A percentile compares a stretch with the other conserved stretches of the same genome.
These are phyloP conservation scores for Trametes punicea DNA, from an alignment of 768 basidiomycete species.

Conservation along the genomic window DNA sequence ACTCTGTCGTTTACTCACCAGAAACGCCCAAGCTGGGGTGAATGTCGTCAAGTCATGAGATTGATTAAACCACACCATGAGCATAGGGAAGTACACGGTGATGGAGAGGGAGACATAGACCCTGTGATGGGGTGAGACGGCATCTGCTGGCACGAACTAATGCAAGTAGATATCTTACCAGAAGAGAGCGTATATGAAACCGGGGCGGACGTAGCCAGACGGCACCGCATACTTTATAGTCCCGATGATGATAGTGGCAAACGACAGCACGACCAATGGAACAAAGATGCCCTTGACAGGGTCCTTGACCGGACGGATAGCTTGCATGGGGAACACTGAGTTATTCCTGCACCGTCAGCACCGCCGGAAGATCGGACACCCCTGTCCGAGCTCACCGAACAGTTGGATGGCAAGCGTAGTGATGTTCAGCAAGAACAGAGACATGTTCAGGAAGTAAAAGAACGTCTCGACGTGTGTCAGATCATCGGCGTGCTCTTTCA, in stretches of 20 bases:
- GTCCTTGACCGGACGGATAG: slow-evolving; percentile 40
- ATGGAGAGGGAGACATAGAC: slow-evolving; percentile 39
- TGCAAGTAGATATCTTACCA: slow-evolving; percentile 34
- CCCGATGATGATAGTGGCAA: slow-evolving; percentile 48
- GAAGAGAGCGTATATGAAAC: slow-evolving; percentile 41
- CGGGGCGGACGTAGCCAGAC: slow-evolving; percentile 32
- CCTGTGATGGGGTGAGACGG: slow-evolving; percentile 27
- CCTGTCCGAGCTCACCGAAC: slow-evolving; percentile 32
- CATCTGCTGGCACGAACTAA: too few species aligned
- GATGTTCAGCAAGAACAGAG: slow-evolving; percentile 41
- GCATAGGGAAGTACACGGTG: slow-evolving; percentile 43
- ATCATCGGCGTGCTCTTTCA: slow-evolving; percentile 33
- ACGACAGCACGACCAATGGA: slow-evolving; percentile 41
- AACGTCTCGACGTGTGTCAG: slow-evolving; percentile 39
- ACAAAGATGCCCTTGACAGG: slow-evolving; percentile 47
- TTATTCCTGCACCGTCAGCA: background rate
- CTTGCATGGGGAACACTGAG: slow-evolving; percentile 44
- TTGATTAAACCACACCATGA: slow-evolving; percentile 48
- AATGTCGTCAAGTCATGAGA: slow-evolving; percentile 43
- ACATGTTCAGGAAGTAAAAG: slow-evolving; percentile 47
- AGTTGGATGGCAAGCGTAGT: slow-evolving; percentile 41
- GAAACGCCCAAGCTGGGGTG: slow-evolving; percentile 35
- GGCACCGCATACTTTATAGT: slow-evolving; percentile 46
- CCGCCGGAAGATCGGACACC: background rate
- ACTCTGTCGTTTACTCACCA: slow-evolving; percentile 30